These are phyloP conservation scores for Colletotrichum sp. DNA, from an alignment of 2,329 filamentous ascomycete genomes.

Conservation along the genomic window DNA sequence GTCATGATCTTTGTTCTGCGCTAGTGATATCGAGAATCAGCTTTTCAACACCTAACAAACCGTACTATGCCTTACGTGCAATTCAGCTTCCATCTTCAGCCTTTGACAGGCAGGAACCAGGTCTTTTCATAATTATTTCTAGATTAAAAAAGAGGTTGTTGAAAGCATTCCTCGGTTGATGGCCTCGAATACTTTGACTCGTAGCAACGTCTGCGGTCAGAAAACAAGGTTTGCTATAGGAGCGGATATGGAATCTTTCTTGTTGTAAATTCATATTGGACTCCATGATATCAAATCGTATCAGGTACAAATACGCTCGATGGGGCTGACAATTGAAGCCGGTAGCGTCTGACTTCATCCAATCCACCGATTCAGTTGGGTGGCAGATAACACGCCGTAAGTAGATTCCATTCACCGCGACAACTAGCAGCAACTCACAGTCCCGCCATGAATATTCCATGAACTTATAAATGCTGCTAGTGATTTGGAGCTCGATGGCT, in stretches of 20 bases:
- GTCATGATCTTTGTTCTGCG: background rate
- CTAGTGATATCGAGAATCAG: background rate
- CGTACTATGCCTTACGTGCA: background rate
- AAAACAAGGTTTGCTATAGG: background rate
- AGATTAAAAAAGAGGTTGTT: background rate
- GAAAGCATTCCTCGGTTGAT: background rate
- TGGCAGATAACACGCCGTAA: background rate
- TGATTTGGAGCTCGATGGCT: fast-evolving
- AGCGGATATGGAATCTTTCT: background rate
- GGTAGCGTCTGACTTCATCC: background rate
- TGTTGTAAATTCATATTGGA: background rate
- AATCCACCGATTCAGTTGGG: background rate
- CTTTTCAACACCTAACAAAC: background rate
- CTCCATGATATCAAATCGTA: background rate
- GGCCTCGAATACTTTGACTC: background rate
- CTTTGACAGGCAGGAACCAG: background rate
- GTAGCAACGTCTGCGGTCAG: background rate
- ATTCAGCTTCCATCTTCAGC: background rate
- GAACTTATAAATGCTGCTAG: background rate
- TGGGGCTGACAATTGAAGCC: background rate
- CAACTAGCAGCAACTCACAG: background rate
- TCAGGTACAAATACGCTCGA: background rate
- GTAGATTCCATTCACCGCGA: background rate
- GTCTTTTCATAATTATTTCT: fast-evolving
- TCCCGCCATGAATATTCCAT: background rate